Evolutionary conservation across 2,329 filamentous ascomycete genomes (phyloP), one percentile per base, ranked within the genome.

Genomic region (Xylariomycetidae sp.): DNA sequence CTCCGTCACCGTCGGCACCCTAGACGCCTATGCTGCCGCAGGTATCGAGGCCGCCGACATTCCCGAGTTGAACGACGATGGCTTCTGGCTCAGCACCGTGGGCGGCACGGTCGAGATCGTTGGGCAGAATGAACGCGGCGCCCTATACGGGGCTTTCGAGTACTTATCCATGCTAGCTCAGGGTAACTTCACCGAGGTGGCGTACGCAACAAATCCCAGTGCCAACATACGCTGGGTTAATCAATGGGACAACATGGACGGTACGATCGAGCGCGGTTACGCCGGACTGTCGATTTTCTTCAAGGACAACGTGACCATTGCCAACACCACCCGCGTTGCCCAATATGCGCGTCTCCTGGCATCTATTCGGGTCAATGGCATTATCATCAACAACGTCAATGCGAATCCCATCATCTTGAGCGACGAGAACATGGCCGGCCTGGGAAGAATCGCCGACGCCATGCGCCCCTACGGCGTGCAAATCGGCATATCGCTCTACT

Each of bases 361-460:
- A 3, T 85, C 81, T 0, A 70, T 85, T 19, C 63, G 78, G 11
- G 58, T 86, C 44, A 86, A 86, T 42, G 82, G 68, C 0, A 65
- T 83, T 8, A 60, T 85, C 3, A 66, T 84, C 47, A 86, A 85
- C 60, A 86, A 86, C 37, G 82, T 85, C 49, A 86, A 86, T 46
- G 80, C 82, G 4, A 77, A 85, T 45, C 63, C 71, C 3, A 66
- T 64, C 0, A 59, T 82, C 0, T 60, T 85, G 8, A 76, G 57
- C 4, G 46, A 65, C 2, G 53, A 58, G 11, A 84, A 84, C 44
- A 65, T 85, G 33, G 67, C 74, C 9, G 81, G 82, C 0, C 53
- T 86, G 1, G 69, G 63, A 3, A 63, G 74, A 25, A 72, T 86
- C 25, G 81, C 82, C 2, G 74, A 85, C 47, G 66, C 64, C 3